Base-by-base conservation (phyloP, 1,284 basidiomycete genomes). In the Puccinia novopanici region DNA sequence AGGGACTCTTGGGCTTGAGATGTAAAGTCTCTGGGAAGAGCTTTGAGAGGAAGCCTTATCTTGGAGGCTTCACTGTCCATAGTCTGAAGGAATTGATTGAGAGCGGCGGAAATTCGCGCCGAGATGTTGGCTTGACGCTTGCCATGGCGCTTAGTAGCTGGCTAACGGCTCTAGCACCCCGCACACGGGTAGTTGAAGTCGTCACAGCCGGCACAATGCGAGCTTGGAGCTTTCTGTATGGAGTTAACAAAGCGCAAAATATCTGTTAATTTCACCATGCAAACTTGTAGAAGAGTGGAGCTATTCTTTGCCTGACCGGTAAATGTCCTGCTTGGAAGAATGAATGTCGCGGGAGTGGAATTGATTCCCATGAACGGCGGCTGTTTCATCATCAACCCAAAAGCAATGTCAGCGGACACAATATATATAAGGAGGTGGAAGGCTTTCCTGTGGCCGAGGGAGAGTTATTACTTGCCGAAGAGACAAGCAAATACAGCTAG, bases 141-240 rank as follows among this genome's bases (percentile, higher is more conserved):
- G 27, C 42, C 45, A 45, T 70, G 67, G 12, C 45, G 67, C 22
- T 45, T 34, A 13, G n/a, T 50, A 15, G 52, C 67, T 22, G 67
- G 67, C 30, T 70, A 50, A 70, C 67, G n/a, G 12, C 40, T 70
- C 67, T 30, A n/a, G 67, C 67, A 24, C 9, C 67, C 12, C 40
- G 65, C 15, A 70, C 67, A 17, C 45, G 42, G 8, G 67, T 50
- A 12, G 67, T 70, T 30, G 67, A 30, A 54, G 67, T 2, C 24
- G 67, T 52, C 3, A 70, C 67, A 54, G 52, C 45, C 27, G 67
- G 67, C 5, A 70, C 48, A 52, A 70, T 52, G 45, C 67, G 48
- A 34, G 67, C 67, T 45, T 70, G 67, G 0, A 70, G 67, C 30
- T 52, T 70, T 70, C 67, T 70, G 67, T 4, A 54, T 27, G 27